A percentile compares a stretch with the other conserved stretches of the same genome.
phyloP scores from a whole-genome alignment of 495 filamentous ascomycete genomes.

The Penicillium dipodomyicola region DNA sequence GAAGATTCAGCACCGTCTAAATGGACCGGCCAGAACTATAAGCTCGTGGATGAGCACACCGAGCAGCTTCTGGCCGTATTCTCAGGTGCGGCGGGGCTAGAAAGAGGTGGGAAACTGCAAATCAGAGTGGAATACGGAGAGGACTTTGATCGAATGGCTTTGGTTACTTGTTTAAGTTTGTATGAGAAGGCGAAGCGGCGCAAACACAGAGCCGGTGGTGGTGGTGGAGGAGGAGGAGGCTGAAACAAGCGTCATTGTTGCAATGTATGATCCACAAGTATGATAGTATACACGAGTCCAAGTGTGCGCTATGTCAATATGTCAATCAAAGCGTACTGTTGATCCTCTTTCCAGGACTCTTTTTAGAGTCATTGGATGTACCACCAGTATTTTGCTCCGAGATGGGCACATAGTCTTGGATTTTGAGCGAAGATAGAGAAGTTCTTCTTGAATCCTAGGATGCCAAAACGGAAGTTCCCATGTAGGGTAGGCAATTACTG shows the following conservation, averaged over 20 bases:
- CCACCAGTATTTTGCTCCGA: background rate
- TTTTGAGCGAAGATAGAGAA: background rate
- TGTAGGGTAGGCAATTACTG: background rate
- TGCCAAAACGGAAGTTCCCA: background rate
- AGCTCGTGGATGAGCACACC: constrained; percentile 21
- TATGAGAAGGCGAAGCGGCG: constrained; percentile 23
- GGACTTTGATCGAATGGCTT: constrained; percentile 26
- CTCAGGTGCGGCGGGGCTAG: constrained; percentile 9
- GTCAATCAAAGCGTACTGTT: background rate
- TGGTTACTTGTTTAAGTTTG: constrained; percentile 23
- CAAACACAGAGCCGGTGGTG: constrained; percentile 9
- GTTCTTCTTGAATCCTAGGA: background rate
- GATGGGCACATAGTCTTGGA: background rate
- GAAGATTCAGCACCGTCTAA: constrained; percentile 7
- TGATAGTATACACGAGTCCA: background rate
- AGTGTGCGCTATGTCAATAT: background rate
- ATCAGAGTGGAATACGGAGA: constrained; percentile 25
- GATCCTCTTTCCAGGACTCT: background rate
- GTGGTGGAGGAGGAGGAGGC: constrained; percentile 12
- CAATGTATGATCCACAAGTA: background rate
- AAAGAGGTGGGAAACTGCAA: constrained; percentile 24
- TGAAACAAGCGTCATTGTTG: constrained; percentile 1
- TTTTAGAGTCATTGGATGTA: background rate
- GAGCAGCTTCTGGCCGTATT: constrained; percentile 24
- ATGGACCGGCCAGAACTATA: constrained; percentile 21